Evolutionary conservation across 495 filamentous ascomycete species (phyloP), one percentile per base, ranked within the genome.

Genomic region (Poronia punctata): DNA sequence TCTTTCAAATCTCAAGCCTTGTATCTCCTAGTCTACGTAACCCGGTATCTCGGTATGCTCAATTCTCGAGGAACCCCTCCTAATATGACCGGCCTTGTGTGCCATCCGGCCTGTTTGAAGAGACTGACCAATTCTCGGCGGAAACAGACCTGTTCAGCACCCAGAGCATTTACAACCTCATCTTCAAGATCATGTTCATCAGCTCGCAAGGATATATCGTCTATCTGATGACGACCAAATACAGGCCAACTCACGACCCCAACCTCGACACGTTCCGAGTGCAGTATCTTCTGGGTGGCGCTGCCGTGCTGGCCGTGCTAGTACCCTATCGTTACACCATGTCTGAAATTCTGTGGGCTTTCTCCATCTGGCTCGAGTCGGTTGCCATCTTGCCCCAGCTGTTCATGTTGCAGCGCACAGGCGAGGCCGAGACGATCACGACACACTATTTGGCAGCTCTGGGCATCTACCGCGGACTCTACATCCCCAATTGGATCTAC

Each of bases 401-500:
- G 12, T 97, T 98, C 64, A 89, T 98, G 85, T 70, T 98, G 36
- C 92, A 98, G 66, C 78, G 92, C 43, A 97, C 92, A 1, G 93
- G 92, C 41, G 92, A 96, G 63, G 93, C 92, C 18, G 92, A 98
- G 67, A 94, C 90, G 12, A 97, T 98, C 54, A 98, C 92, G 5
- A 92, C 88, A 9, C 90, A 98, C 62, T 98, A 98, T 61, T 73
- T 98, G n/a, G 90, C 90, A 59, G 88, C 92, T n/a, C 69, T 98
- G 33, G 92, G 92, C 2, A 53, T 79, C 32, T 98, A 98, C 67
- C 70, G 92, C 27, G 86, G 88, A 5, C 74, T 98, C 31, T 98
- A 98, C 65, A 97, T 98, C 50, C 93, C 92, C 19, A 98, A 98
- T 65, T 98, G 92, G 92, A 77, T 96, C 41, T 96, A 82, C 55